phyloP scores from a whole-genome alignment of 257 asterid genomes.

The Nicotiana otophora region DNA sequence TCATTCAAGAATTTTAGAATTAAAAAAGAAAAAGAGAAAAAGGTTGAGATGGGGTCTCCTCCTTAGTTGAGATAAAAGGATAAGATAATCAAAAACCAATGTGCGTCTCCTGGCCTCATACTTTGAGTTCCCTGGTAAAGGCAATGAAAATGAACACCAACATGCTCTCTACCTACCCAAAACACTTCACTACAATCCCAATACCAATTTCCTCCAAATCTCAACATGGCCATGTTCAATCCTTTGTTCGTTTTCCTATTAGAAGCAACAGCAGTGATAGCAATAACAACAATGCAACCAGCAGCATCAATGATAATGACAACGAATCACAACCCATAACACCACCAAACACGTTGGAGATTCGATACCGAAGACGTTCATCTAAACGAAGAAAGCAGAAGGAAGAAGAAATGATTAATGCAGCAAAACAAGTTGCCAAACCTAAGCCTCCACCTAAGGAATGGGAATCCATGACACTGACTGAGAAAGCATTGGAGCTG shows the following conservation, averaged over 20 bases:
- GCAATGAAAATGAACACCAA: slow-evolving; percentile 9
- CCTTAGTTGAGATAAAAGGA: background rate
- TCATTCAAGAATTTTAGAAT: background rate
- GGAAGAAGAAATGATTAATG: slow-evolving; percentile 14
- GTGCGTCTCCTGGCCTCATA: background rate
- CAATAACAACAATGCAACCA: slow-evolving; percentile 24
- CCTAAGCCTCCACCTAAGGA: slow-evolving; percentile 41
- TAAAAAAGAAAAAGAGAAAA: background rate
- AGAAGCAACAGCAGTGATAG: slow-evolving; percentile 22
- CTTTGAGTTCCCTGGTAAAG: background rate
- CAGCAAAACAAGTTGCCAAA: slow-evolving; percentile 14
- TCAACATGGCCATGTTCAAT: slow-evolving; percentile 15
- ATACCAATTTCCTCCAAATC: slow-evolving; percentile 16
- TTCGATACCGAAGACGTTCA: slow-evolving; percentile 69
- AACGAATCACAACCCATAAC: slow-evolving; percentile 28
- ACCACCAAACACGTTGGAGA: slow-evolving; percentile 47
- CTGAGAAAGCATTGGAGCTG: slow-evolving; percentile 70
- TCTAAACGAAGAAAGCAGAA: slow-evolving; percentile 38
- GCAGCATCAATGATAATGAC: slow-evolving; percentile 15
- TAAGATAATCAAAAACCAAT: slow-evolving; percentile 17
- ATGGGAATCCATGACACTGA: slow-evolving; percentile 71
- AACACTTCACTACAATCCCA: slow-evolving; percentile 37
- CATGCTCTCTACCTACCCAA: slow-evolving; percentile 44
- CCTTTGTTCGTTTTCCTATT: slow-evolving; percentile 17
- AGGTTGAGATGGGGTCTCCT: background rate